A percentile compares a stretch with the other conserved stretches of the same genome.
Evolutionary conservation across 2,329 filamentous ascomycete genomes (phyloP).

Genomic region (Penicillium sp.): DNA sequence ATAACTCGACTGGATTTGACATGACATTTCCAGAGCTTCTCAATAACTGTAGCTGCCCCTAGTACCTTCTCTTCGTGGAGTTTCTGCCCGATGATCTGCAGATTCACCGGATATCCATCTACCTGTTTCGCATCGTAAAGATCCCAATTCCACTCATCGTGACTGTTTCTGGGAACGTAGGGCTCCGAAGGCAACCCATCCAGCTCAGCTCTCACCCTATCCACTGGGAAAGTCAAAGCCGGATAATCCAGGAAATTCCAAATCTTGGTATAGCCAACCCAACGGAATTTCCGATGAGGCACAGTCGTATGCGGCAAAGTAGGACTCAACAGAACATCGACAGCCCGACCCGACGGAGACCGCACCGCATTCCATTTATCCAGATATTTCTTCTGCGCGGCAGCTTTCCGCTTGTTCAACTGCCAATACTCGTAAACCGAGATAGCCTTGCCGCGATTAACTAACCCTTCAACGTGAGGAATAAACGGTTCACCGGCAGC

Average conservation of each 20-base stretch:
- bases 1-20: background rate
- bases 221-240: slow-evolving; percentile 56
- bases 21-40: slow-evolving; percentile 25
- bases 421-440: slow-evolving; percentile 68
- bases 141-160: slow-evolving; percentile 54
- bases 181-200: slow-evolving; percentile 37
- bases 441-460: slow-evolving; percentile 54
- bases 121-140: slow-evolving; percentile 47
- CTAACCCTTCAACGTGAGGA: slow-evolving; percentile 56
- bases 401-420: slow-evolving; percentile 58
- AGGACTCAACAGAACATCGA: slow-evolving; percentile 59
- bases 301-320: slow-evolving; percentile 60
- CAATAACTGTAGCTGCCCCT: slow-evolving; percentile 38
- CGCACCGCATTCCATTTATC: slow-evolving; percentile 56
- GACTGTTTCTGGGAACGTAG: slow-evolving; percentile 49
- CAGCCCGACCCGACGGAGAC: slow-evolving; percentile 47
- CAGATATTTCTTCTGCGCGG: slow-evolving; percentile 55
- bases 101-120: slow-evolving; percentile 49
- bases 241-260: slow-evolving; percentile 64
- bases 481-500: slow-evolving; percentile 60
- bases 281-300: slow-evolving; percentile 44
- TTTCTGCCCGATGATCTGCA: slow-evolving; percentile 54
- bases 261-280: slow-evolving; percentile 60
- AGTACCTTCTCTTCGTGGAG: slow-evolving; percentile 58
- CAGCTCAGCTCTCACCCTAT: slow-evolving; percentile 44